Conservation (phyloP, 345 rosid species). For the Trapa incisa region DNA sequence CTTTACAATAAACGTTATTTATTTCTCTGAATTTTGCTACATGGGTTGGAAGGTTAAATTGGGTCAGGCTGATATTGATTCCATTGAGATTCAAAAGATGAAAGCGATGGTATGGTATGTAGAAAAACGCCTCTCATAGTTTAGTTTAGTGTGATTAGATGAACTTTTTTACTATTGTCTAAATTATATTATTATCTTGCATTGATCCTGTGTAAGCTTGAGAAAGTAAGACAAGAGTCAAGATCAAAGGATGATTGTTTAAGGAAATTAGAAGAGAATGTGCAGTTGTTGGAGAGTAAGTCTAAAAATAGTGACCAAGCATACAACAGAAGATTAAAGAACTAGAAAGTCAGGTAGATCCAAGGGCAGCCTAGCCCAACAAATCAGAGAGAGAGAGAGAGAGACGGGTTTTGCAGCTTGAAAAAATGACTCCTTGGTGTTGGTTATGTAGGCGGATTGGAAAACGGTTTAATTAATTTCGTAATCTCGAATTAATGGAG, state of each 20-base stretch:
- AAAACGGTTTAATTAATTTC: too few species aligned
- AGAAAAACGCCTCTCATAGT: neutral
- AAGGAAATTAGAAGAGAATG: conserved; percentile 64
- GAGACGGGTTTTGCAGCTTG: conserved; percentile 52
- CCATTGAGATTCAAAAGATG: conserved; percentile 67
- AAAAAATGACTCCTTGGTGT: conserved; percentile 21
- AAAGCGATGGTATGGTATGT: conserved; percentile 72
- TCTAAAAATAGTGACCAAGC: conserved; percentile 53
- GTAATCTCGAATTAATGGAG: too few species aligned
- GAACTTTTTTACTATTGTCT: neutral
- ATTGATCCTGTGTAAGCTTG: conserved; percentile 32
- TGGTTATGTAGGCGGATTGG: too few species aligned
- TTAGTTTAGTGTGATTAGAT: neutral
- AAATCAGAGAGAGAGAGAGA: conserved; percentile 24
- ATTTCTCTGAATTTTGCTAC: conserved; percentile 87
- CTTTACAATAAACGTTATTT: conserved; percentile 12
- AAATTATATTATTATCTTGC: neutral
- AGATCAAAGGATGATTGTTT: conserved; percentile 69
- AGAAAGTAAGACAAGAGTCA: conserved; percentile 66
- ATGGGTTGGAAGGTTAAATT: conserved; percentile 82
- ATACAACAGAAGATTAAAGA: conserved; percentile 74
- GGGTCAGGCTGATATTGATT: conserved; percentile 68
- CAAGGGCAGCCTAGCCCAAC: conserved; percentile 27
- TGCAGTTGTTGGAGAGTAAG: conserved; percentile 62
- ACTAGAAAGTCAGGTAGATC: conserved; percentile 65